These are phyloP conservation scores for Madurella fahalii DNA, from an alignment of 2,329 filamentous ascomycete species.

Conservation along the genomic window DNA sequence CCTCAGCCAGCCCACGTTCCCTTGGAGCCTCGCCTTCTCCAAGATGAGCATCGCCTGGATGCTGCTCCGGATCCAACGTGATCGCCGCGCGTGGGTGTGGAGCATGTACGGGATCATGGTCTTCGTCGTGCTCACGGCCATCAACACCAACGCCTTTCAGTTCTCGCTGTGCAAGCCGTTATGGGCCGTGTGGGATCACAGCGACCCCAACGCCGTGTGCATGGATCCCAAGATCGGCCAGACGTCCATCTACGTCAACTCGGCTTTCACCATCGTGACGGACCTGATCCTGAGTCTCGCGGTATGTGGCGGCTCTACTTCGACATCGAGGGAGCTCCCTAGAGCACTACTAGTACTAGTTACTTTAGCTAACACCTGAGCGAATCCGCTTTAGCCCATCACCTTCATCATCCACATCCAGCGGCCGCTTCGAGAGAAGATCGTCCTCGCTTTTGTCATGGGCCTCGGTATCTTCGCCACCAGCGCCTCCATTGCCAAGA, in stretches of 20 bases:
- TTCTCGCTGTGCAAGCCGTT: conserved; percentile 16
- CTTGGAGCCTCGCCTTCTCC: conserved; percentile 19
- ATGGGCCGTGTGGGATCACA: conserved; percentile 17
- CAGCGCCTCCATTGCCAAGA: conserved; percentile 19
- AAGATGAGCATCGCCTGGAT: conserved; percentile 21
- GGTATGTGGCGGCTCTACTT: conserved; percentile 3
- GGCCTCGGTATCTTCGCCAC: conserved; percentile 20
- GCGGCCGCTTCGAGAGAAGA: conserved; percentile 19
- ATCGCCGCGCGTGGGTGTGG: conserved; percentile 11
- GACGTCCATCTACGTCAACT: conserved; percentile 17
- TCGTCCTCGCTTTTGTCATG: conserved; percentile 20
- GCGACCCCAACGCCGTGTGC: conserved; percentile 9
- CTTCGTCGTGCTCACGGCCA: conserved; percentile 10
- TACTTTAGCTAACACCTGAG: background rate
- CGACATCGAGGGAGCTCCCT: too few relatives aligned
- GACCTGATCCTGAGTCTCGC: conserved; percentile 16
- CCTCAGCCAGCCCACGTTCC: conserved; percentile 17
- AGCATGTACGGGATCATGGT: conserved; percentile 14
- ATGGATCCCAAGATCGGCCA: conserved; percentile 5
- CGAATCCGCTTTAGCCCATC: conserved; percentile 10
- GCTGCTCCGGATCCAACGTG: conserved; percentile 19
- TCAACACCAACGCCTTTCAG: conserved; percentile 17
- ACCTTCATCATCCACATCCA: conserved; percentile 20
- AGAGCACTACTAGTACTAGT: too few relatives aligned
- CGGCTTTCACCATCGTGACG: conserved; percentile 14